A percentile compares a stretch with the other conserved stretches of the same genome.
Evolutionary conservation across 2,329 filamentous ascomycete species (phyloP).

Genomic region (Ophiostoma fasciatum): DNA sequence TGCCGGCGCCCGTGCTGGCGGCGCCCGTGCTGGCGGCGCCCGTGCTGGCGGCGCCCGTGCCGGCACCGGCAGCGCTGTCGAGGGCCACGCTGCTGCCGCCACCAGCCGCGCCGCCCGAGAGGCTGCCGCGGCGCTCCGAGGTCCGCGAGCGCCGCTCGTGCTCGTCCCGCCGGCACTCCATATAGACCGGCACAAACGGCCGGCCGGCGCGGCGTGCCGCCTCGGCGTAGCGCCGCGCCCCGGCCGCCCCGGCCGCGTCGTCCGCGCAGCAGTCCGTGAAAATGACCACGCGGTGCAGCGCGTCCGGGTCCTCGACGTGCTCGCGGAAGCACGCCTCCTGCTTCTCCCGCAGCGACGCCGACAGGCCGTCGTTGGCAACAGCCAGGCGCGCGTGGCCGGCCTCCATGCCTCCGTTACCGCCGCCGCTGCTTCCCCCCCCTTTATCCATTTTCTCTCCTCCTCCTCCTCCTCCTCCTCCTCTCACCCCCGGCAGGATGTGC

Average conservation of each 20-base stretch:
- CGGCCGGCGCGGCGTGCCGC: conserved; percentile 15
- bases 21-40: not conserved
- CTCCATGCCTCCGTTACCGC: not conserved
- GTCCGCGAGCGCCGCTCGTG: conserved; percentile 13
- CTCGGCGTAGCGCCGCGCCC: conserved; percentile 13
- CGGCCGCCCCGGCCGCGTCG: conserved; percentile 12
- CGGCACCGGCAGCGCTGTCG: conserved; percentile 1
- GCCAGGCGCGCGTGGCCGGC: not conserved
- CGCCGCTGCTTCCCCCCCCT: not conserved
- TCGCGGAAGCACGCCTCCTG: conserved; percentile 14
- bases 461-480: not conserved
- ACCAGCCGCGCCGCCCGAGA: too few species aligned
- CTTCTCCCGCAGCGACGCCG: not conserved
- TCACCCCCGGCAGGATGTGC: conserved; percentile 1
- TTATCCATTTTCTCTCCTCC: not conserved
- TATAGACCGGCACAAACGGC: conserved; percentile 16
- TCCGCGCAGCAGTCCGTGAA: conserved; percentile 17
- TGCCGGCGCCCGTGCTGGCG: not conserved
- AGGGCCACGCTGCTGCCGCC: conserved; percentile 11
- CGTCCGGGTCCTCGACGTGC: conserved; percentile 13
- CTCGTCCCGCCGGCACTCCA: conserved; percentile 14
- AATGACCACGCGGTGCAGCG: conserved; percentile 14
- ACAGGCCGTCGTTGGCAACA: not conserved
- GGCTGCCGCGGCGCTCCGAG: conserved; percentile 10
- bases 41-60: not conserved